phyloP scores from a whole-genome alignment of 208 protist genomes.

The Wallacemonas sp. region DNA sequence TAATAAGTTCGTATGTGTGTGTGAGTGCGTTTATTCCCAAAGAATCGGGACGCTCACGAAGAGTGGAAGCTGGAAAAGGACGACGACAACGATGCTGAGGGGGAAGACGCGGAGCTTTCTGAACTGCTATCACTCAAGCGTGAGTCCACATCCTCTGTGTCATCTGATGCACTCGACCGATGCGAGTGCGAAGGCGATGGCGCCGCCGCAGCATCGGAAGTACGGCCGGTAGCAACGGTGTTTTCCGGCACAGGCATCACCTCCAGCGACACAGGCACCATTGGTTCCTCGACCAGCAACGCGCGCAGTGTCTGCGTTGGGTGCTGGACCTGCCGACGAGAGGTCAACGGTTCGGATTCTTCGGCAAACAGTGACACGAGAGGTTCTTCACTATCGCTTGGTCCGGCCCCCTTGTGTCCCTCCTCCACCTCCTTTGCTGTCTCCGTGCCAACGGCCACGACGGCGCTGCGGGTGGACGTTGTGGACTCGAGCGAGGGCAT shows the following conservation, averaged over 20 bases:
- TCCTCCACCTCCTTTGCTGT: no score
- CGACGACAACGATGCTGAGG: no score
- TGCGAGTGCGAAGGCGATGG: no score
- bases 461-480: no score
- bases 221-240: no score
- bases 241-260: background rate
- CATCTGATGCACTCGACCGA: background rate
- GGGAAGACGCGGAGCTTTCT: slow-evolving; percentile 1
- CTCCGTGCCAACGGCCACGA: no score
- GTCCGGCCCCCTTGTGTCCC: no score
- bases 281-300: background rate
- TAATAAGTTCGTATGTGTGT: slow-evolving; percentile 5
- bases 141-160: slow-evolving; percentile 1
- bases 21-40: background rate
- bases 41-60: background rate
- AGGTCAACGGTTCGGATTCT: no score
- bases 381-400: no score
- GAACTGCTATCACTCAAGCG: background rate
- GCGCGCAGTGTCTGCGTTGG: background rate
- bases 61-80: slow-evolving; percentile 7
- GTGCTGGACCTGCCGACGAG: no score
- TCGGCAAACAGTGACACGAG: background rate
- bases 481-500: background rate
- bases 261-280: background rate
- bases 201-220: no score